Evolutionary conservation across 208 protist genomes (phyloP).

Genomic region (Phytomonas sp.): DNA sequence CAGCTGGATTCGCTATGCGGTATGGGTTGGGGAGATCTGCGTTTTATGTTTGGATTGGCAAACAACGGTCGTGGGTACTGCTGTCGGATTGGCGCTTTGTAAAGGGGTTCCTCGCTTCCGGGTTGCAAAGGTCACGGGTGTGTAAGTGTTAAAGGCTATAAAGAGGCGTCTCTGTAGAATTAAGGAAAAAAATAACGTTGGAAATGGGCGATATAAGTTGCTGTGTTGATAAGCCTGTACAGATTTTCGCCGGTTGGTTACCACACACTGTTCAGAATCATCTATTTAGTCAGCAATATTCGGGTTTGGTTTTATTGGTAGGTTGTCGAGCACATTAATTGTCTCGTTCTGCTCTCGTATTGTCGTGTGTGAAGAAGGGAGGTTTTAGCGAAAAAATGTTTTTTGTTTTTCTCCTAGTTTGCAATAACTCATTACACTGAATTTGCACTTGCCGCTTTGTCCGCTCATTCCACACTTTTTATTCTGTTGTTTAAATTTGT

Average conservation of each 20-base stretch:
- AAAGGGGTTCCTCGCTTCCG: constrained; percentile 49
- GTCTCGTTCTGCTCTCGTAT: not conserved
- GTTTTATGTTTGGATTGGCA: constrained; percentile 90
- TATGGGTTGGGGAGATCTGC: constrained; percentile 75
- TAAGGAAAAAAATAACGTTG: not conserved
- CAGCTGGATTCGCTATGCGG: constrained; percentile 84
- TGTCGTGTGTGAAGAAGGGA: not conserved
- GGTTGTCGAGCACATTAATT: not conserved
- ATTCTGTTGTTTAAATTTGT: not conserved
- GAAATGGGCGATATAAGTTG: not conserved
- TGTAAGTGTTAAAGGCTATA: not conserved
- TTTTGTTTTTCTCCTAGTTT: not conserved
- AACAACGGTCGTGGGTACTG: constrained; percentile 61
- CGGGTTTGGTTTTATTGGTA: not conserved
- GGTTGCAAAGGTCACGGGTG: not conserved
- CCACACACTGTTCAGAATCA: not conserved
- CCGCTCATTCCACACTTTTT: not conserved
- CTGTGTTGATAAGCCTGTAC: not conserved
- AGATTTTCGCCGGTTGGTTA: not conserved
- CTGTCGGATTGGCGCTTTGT: constrained; percentile 65
- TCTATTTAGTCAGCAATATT: not conserved
- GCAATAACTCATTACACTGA: not conserved
- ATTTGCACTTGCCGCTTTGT: not conserved
- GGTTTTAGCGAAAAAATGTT: not conserved
- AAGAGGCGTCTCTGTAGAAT: not conserved